These are phyloP conservation scores for Erysimum cheiri DNA, from an alignment of 441 rosid genomes.

Conservation along the genomic window DNA sequence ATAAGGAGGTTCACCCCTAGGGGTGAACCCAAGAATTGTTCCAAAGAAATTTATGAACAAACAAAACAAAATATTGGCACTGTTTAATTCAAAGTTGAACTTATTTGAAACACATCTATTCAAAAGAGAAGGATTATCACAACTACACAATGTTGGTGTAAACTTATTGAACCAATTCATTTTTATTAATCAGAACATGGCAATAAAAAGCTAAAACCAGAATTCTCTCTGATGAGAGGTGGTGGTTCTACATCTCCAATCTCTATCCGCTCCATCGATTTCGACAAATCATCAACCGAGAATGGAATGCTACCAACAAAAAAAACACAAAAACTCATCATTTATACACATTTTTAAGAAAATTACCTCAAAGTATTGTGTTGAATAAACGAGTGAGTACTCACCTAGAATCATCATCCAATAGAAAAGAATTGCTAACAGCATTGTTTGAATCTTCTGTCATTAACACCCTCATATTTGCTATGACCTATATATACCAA, in stretches of 20 bases:
- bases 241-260: conserved; percentile 91
- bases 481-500: conserved; percentile 65
- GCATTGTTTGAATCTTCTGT: conserved; percentile 98
- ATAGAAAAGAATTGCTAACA: conserved; percentile 90
- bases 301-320: conserved; percentile 81
- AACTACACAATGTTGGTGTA: neutral
- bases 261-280: conserved; percentile 94
- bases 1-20: too few relatives aligned
- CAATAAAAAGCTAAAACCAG: conserved; percentile 92
- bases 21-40: too few relatives aligned
- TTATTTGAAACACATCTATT: neutral
- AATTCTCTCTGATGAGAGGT: conserved; percentile 82
- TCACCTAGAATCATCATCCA: conserved; percentile 98
- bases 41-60: too few relatives aligned
- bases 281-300: conserved; percentile 93
- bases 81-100: neutral
- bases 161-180: neutral
- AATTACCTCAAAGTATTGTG: neutral
- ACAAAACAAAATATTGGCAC: too few relatives aligned
- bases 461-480: conserved; percentile 96
- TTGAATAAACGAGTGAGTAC: neutral
- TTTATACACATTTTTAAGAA: neutral
- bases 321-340: conserved; percentile 1
- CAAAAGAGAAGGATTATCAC: neutral
- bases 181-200: conserved; percentile 56